Percentiles rank a stretch among this genome's conserved stretches.
phyloP scores from a whole-genome alignment of 2,329 filamentous ascomycete species.

The Metarhizium brunneum region DNA sequence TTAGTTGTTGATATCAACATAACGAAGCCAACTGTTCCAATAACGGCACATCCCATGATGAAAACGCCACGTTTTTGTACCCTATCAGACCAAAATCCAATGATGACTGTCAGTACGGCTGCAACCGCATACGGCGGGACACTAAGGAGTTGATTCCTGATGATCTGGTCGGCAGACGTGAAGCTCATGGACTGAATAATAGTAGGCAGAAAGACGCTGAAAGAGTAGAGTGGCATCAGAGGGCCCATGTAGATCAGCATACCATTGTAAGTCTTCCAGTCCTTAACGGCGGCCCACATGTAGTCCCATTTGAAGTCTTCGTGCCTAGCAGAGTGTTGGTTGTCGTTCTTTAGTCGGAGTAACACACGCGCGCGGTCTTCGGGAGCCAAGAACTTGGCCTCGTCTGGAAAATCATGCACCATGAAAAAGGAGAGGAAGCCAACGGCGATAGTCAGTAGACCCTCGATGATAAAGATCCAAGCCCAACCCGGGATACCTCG shows the following conservation, averaged over 20 bases:
- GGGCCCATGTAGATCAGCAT: slow-evolving; percentile 73
- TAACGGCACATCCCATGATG: slow-evolving; percentile 61
- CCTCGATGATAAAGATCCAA: slow-evolving; percentile 64
- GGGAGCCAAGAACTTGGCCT: slow-evolving; percentile 62
- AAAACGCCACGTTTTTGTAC: slow-evolving; percentile 65
- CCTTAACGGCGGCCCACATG: slow-evolving; percentile 61
- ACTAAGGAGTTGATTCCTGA: slow-evolving; percentile 36
- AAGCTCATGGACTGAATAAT: slow-evolving; percentile 54
- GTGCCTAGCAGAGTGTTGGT: slow-evolving; percentile 64
- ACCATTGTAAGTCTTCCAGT: slow-evolving; percentile 76
- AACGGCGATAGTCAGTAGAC: slow-evolving; percentile 58
- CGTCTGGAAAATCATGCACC: slow-evolving; percentile 74
- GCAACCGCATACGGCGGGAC: slow-evolving; percentile 32
- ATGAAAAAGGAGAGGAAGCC: slow-evolving; percentile 65
- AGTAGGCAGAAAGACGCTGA: slow-evolving; percentile 69
- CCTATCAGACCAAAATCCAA: slow-evolving; percentile 65
- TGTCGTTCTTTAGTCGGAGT: slow-evolving; percentile 59
- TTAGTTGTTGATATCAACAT: slow-evolving; percentile 63
- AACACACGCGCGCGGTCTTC: slow-evolving; percentile 64
- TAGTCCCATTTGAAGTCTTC: slow-evolving; percentile 68
- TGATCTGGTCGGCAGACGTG: slow-evolving; percentile 20
- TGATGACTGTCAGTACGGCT: slow-evolving; percentile 25
- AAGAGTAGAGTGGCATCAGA: slow-evolving; percentile 64
- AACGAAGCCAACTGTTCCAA: slow-evolving; percentile 68
- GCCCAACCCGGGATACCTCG: slow-evolving; percentile 48